These are phyloP conservation scores for Manihot esculenta DNA, from an alignment of 441 rosid genomes.

Conservation along the genomic window DNA sequence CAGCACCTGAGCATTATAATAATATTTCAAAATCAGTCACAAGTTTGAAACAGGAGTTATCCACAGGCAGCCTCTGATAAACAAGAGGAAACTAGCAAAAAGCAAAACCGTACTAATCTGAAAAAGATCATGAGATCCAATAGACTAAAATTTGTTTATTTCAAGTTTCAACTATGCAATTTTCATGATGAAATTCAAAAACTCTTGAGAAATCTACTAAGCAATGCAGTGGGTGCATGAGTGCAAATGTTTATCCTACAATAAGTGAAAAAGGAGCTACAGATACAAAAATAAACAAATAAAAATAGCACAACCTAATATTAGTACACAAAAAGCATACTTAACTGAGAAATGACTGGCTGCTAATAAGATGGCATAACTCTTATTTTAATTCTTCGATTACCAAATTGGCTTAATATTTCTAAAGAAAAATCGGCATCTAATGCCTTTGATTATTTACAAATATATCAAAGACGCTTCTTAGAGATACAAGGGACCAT, in stretches of 20 bases:
- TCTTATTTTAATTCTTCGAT: not conserved
- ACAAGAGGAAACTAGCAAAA: not conserved
- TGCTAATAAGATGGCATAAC: not conserved
- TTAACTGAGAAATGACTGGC: not conserved
- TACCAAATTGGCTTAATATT: not conserved
- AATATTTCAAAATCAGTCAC: slow-evolving; percentile 13
- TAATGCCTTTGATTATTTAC: not conserved
- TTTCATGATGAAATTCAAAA: not conserved
- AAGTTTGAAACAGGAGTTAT: not conserved
- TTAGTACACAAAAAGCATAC: not conserved
- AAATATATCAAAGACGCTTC: not conserved
- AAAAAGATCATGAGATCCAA: not conserved
- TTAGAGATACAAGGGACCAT: not conserved
- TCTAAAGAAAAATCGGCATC: not conserved
- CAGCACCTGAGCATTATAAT: slow-evolving; percentile 57
- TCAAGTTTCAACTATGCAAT: not conserved
- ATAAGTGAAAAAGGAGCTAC: not conserved
- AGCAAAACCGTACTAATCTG: not conserved
- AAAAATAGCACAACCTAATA: not conserved
- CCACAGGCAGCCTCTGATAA: not conserved
- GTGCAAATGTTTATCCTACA: not conserved
- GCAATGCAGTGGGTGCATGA: not conserved
- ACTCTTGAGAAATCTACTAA: not conserved
- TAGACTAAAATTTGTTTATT: not conserved
- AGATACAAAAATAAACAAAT: not conserved